Percentiles rank a stretch among this genome's conserved stretches.
phyloP scores from a whole-genome alignment of 1,284 basidiomycete species.

The Retiboletus fuscus region DNA sequence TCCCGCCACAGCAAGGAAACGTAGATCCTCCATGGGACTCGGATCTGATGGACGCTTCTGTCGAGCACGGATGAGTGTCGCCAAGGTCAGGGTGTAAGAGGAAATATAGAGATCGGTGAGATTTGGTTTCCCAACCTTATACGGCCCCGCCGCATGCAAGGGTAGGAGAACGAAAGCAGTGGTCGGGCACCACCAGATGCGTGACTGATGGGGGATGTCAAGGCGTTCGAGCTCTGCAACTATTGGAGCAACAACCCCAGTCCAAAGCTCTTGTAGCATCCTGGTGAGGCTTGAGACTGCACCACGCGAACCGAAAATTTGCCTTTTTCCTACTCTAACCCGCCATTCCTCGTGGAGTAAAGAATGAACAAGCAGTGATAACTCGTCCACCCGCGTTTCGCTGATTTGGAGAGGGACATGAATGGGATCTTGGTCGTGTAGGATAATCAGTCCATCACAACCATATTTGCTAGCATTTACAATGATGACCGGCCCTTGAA shows the following conservation, averaged over 20 bases:
- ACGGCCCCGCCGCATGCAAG: background rate
- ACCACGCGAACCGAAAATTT: background rate
- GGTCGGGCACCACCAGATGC: background rate
- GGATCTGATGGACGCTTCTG: background rate
- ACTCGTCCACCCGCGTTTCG: background rate
- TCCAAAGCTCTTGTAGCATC: background rate
- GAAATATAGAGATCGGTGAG: background rate
- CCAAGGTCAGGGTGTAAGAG: background rate
- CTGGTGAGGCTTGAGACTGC: background rate
- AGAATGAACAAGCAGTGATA: background rate
- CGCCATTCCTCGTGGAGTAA: background rate
- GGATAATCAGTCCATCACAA: background rate
- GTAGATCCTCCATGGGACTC: background rate
- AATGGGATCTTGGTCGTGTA: background rate
- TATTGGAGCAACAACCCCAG: background rate
- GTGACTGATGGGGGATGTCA: background rate
- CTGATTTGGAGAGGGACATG: background rate
- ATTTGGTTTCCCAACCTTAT: background rate
- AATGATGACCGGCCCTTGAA: background rate
- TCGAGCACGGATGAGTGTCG: background rate
- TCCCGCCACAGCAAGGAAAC: background rate
- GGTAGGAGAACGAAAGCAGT: background rate
- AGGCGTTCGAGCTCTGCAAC: background rate
- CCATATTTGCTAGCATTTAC: background rate
- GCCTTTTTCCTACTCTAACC: background rate